phyloP scores from a whole-genome alignment of 148 eudicot species.

The Limonium bicolor region DNA sequence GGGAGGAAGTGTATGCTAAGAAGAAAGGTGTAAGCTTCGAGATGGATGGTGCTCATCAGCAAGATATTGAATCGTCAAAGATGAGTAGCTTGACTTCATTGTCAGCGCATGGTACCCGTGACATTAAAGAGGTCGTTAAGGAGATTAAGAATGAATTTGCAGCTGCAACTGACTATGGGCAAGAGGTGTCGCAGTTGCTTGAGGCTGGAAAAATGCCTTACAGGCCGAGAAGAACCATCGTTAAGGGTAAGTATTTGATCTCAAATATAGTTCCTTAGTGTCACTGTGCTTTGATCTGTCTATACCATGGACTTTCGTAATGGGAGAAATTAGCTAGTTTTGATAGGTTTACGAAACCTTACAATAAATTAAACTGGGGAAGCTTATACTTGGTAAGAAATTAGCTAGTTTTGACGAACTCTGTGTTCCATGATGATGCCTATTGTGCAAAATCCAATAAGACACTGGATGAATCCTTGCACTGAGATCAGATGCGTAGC shows the following conservation, averaged over 20 bases:
- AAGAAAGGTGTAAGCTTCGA: conserved; percentile 66
- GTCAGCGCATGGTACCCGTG: conserved; percentile 60
- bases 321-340: no score
- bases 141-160: conserved; percentile 80
- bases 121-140: conserved; percentile 67
- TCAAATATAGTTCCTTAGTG: neutral
- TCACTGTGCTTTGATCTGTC: neutral
- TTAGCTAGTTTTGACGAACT: no score
- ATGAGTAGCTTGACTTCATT: conserved; percentile 52
- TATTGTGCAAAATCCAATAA: no score
- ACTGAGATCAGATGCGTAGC: no score
- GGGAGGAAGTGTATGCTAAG: conserved; percentile 30
- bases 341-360: no score
- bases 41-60: conserved; percentile 31
- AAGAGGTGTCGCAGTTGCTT: conserved; percentile 79
- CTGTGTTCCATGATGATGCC: no score
- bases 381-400: no score
- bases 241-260: conserved; percentile 34
- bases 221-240: conserved; percentile 34
- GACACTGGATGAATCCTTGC: no score
- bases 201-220: conserved; percentile 85
- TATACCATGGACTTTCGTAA: no score
- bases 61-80: conserved; percentile 47
- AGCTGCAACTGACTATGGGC: conserved; percentile 55
- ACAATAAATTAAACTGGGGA: no score